Conservation (phyloP, 129 eudicot species). For the Silybum marianum region DNA sequence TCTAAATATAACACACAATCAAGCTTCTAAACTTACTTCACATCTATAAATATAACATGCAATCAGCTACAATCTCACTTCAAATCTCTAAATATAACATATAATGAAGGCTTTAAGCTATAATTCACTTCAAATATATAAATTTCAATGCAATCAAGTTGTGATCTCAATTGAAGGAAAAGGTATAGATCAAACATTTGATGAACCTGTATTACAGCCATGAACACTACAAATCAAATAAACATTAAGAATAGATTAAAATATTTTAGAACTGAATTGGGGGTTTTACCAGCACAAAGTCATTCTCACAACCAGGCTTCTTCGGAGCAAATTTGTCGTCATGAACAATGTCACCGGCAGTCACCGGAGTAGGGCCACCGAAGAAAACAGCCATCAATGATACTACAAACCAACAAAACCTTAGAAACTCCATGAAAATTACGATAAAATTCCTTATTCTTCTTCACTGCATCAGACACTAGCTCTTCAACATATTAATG, state of each 20-base stretch:
- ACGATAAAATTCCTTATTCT: not conserved
- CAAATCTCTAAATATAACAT: not conserved
- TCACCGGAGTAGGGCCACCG: constrained; percentile 42
- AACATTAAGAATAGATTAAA: not conserved
- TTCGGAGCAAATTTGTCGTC: constrained; percentile 72
- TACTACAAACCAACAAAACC: constrained; percentile 28
- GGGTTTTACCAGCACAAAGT: constrained; percentile 71
- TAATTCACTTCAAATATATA: not conserved
- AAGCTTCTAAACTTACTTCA: not conserved
- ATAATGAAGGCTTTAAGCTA: not conserved
- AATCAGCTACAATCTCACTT: constrained; percentile 6
- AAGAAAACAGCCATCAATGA: constrained; percentile 29
- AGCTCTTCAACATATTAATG: constrained; percentile 5
- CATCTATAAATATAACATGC: not conserved
- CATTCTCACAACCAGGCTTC: constrained; percentile 89
- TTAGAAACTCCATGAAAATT: constrained; percentile 26
- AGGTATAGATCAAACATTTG: not conserved
- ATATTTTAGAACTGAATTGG: not conserved
- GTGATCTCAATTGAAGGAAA: constrained; percentile 19
- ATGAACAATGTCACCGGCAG: constrained; percentile 85
- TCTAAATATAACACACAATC: not conserved
- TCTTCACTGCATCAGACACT: constrained; percentile 24
- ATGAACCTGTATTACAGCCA: not conserved
- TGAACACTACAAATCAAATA: not conserved
- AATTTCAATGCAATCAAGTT: constrained; percentile 14